Evolutionary conservation across 1,139 yeast genomes (phyloP).

Genomic region (Magnusiomyces suaveolens): DNA sequence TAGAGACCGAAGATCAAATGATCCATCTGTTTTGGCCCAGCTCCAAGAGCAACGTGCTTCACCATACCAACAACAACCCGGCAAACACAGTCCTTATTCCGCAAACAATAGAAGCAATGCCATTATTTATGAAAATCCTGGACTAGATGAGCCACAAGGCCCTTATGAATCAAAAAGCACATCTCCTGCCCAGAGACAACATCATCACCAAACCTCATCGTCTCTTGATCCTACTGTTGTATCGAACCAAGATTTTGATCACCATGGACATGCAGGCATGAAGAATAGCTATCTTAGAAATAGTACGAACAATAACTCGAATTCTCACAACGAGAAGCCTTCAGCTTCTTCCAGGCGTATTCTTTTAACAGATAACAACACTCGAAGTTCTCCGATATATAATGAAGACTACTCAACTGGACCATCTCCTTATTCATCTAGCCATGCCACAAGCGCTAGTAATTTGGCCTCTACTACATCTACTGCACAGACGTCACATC

Average conservation of each 20-base stretch:
- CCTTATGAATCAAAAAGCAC: conserved; percentile 1
- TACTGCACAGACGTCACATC: not conserved
- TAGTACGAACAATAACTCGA: not conserved
- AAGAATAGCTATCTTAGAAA: not conserved
- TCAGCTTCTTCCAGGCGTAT: not conserved
- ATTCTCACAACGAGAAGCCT: not conserved
- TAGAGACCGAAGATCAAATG: conserved; percentile 4
- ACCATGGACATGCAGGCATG: not conserved
- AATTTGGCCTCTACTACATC: not conserved
- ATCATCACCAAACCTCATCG: conserved; percentile 27
- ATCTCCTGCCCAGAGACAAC: conserved; percentile 16
- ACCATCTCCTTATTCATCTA: not conserved
- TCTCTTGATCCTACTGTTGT: conserved; percentile 24
- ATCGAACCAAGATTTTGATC: conserved; percentile 3
- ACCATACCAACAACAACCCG: not conserved
- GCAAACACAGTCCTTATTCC: not conserved
- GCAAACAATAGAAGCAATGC: not conserved
- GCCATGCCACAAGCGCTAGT: not conserved
- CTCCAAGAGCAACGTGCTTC: not conserved
- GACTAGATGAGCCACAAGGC: not conserved
- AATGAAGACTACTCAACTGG: not conserved
- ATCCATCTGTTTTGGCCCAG: not conserved
- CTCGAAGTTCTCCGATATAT: not conserved
- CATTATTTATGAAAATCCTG: not conserved
- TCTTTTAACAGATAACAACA: not conserved